Conservation (phyloP, 495 filamentous ascomycete genomes). For the Glutinoglossum americanum region DNA sequence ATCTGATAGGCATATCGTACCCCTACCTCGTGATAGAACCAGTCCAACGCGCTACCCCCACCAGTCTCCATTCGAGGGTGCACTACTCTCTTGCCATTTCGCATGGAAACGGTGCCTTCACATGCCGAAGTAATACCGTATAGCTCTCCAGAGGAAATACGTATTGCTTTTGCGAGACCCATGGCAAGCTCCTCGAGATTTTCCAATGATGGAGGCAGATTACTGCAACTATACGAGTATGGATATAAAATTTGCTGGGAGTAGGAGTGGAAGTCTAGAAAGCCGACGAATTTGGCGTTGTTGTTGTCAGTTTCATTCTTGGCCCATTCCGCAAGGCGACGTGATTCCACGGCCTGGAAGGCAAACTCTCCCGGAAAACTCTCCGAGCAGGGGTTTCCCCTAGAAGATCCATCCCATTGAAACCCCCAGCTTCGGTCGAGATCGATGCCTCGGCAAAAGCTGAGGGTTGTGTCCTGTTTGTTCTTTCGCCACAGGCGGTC, state of each 20-base stretch:
- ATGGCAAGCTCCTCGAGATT: conserved; percentile 78
- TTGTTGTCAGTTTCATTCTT: conserved; percentile 56
- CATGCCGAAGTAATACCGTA: conserved; percentile 79
- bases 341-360: conserved; percentile 68
- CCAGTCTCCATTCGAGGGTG: conserved; percentile 35
- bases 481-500: conserved; percentile 96
- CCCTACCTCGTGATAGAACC: conserved; percentile 77
- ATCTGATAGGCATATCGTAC: conserved; percentile 84
- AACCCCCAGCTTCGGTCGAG: conserved; percentile 71
- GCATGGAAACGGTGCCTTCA: conserved; percentile 42
- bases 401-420: conserved; percentile 53
- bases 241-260: conserved; percentile 90
- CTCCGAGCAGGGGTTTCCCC: conserved; percentile 75
- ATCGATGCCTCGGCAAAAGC: conserved; percentile 73
- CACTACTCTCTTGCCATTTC: conserved; percentile 7
- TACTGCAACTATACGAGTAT: conserved; percentile 64
- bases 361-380: conserved; percentile 67
- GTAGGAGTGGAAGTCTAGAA: conserved; percentile 87
- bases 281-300: conserved; percentile 50
- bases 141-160: conserved; percentile 44
- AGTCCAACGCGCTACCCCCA: conserved; percentile 81
- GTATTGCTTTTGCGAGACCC: conserved; percentile 77
- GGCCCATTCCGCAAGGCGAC: conserved; percentile 60
- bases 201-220: conserved; percentile 63
- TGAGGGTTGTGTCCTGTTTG: conserved; percentile 59